Evolutionary conservation across 2,329 filamentous ascomycete genomes (phyloP), one percentile per base, ranked within the genome.

Genomic region (Blastomyces percursus): DNA sequence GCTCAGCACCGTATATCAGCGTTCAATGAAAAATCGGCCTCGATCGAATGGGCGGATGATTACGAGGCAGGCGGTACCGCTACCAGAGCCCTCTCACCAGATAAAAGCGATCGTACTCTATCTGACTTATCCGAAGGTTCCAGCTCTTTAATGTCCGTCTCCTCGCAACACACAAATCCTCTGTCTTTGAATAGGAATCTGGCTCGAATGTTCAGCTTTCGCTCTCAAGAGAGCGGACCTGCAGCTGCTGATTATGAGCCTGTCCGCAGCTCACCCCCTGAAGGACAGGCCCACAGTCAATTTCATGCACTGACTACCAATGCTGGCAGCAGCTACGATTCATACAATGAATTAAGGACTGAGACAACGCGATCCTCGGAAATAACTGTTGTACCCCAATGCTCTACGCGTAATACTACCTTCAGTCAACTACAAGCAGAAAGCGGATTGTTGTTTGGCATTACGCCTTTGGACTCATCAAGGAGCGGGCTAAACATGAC

Each of bases 91-190:
- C 62, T 72, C 1, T 82, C 81, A 1, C 79, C 81, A 0, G 76
- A 79, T 2, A 82, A 80, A 64, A 79, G 76, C 50, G 81, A 84
- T 44, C 78, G 82, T 24, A 85, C 82, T 2, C 77, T 77, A 2
- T 85, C 82, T 0, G 81, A 79, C 38, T 73, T 85, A 3, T 84
- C 82, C 61, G 82, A 84, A 14, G 73, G 73, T 9, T 83, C 81
- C 12, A 52, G 62, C 50, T 62, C 64, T 35, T 58, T 46, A 12
- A 40, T 56, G 38, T 66, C 66, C 1, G 50, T 58, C 14, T 64
- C 63, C 24, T 67, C 66, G 5, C 57, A 66, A 35, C 58, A 58
- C 27, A 64, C 64, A 38, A 62, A 61, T 58, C 63, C 62, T 40
- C 57, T 50, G 24, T 55, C 42, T 32, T 55, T 66, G 27, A 61